Conservation (phyloP, 192 early-diverging fungal species). For the Allomyces arbusculus region DNA sequence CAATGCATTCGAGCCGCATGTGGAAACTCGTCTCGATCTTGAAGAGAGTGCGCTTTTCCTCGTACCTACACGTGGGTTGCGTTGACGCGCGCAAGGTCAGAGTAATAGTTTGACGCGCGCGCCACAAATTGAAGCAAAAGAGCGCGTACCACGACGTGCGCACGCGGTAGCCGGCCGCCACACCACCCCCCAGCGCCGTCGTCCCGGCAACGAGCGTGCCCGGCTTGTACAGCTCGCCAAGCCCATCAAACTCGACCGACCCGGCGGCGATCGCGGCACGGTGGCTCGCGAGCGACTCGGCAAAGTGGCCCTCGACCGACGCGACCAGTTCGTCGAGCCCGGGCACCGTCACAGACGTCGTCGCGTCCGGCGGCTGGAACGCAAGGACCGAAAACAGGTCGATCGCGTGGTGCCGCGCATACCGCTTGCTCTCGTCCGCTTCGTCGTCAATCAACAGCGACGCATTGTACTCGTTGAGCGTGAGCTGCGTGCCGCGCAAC, state of each 20-base stretch:
- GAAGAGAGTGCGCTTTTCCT: slow-evolving; percentile 17
- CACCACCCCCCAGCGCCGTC: slow-evolving; percentile 10
- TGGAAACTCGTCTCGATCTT: slow-evolving; percentile 18
- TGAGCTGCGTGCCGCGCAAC: slow-evolving; percentile 5
- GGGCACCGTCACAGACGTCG: slow-evolving; percentile 6
- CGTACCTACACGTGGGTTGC: not conserved
- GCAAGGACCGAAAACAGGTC: slow-evolving; percentile 4
- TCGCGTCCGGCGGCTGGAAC: slow-evolving; percentile 5
- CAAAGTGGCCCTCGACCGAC: slow-evolving; percentile 8
- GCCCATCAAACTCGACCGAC: slow-evolving; percentile 13
- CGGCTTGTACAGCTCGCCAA: slow-evolving; percentile 18
- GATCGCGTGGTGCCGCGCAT: slow-evolving; percentile 7
- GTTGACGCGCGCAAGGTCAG: no score
- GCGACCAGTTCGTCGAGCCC: slow-evolving; percentile 15
- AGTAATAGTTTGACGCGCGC: no score
- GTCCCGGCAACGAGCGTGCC: slow-evolving; percentile 12
- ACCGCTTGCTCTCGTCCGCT: slow-evolving; percentile 1
- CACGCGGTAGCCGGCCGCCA: slow-evolving; percentile 12
- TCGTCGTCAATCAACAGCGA: not conserved
- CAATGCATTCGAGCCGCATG: slow-evolving; percentile 14
- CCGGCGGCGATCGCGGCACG: slow-evolving; percentile 9
- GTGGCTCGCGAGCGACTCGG: slow-evolving; percentile 6
- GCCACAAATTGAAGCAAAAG: no score
- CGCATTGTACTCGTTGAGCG: slow-evolving; percentile 5
- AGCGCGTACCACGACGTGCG: slow-evolving; percentile 8